Evolutionary conservation across 768 basidiomycete genomes (phyloP).

Genomic region (Suillus brevipes): DNA sequence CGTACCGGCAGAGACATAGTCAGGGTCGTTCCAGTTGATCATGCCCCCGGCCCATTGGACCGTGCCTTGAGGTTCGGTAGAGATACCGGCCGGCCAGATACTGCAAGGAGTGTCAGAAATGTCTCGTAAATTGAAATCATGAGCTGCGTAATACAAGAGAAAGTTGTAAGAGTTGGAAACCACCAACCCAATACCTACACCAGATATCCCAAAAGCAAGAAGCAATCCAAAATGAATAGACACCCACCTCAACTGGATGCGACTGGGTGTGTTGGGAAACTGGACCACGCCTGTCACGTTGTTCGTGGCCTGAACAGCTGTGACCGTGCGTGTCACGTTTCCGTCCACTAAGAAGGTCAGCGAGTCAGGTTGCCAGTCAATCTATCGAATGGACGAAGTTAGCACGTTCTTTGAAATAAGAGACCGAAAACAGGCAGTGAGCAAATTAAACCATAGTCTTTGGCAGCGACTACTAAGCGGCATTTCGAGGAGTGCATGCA

Average conservation of each 20-base stretch:
- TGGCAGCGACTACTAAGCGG: not conserved
- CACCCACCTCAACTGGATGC: slow-evolving; percentile 76
- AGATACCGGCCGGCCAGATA: slow-evolving; percentile 83
- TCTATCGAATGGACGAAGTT: slow-evolving; percentile 39
- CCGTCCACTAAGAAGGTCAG: slow-evolving; percentile 73
- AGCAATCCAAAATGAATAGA: not conserved
- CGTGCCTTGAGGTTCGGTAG: slow-evolving; percentile 60
- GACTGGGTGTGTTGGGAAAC: slow-evolving; percentile 78
- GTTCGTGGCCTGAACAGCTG: slow-evolving; percentile 57
- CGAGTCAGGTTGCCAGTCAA: slow-evolving; percentile 76
- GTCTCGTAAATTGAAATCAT: not conserved
- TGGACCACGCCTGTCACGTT: slow-evolving; percentile 50
- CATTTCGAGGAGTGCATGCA: not conserved
- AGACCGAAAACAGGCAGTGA: not conserved
- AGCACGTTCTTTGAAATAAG: not conserved
- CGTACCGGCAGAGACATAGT: slow-evolving; percentile 66
- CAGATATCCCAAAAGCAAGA: not conserved
- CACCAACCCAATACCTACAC: not conserved
- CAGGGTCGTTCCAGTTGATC: slow-evolving; percentile 81
- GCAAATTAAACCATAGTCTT: not conserved
- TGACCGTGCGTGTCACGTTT: slow-evolving; percentile 65
- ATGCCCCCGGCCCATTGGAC: slow-evolving; percentile 79
- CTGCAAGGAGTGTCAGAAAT: slow-evolving; percentile 27
- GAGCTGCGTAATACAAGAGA: slow-evolving; percentile 5
- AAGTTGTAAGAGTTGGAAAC: no score